Conservation (phyloP, 2,329 filamentous ascomycete genomes). For the Fusarium tricinctum region DNA sequence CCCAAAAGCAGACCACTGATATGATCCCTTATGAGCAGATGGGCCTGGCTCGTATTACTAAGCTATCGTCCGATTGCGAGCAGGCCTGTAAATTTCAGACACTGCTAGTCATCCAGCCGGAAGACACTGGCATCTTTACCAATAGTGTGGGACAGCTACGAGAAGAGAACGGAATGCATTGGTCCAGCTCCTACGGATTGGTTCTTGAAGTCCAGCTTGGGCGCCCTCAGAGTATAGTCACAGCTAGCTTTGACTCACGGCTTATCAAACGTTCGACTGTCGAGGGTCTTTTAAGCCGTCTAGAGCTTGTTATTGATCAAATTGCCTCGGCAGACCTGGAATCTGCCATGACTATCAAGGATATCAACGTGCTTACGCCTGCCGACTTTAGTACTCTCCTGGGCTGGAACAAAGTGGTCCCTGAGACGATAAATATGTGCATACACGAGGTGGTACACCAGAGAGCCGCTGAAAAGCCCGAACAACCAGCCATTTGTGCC, state of each 20-base stretch:
- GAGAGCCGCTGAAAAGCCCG: background rate
- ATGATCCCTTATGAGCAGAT: slow-evolving; percentile 27
- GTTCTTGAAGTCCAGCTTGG: too few relatives aligned
- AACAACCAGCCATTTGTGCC: background rate
- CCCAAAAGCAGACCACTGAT: slow-evolving; percentile 34
- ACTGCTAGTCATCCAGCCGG: slow-evolving; percentile 23
- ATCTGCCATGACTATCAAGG: background rate
- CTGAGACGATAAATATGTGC: background rate
- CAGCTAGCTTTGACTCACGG: too few relatives aligned
- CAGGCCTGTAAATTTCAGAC: slow-evolving; percentile 16
- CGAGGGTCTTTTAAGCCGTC: too few relatives aligned
- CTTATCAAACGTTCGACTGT: too few relatives aligned
- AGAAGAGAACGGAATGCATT: background rate
- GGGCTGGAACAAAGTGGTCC: background rate
- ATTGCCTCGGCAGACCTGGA: too few relatives aligned
- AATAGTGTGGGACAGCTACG: background rate
- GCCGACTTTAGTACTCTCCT: background rate
- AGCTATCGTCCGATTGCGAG: slow-evolving; percentile 5
- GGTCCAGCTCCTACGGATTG: too few relatives aligned
- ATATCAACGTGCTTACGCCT: too few relatives aligned
- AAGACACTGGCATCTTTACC: too few relatives aligned
- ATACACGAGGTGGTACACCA: background rate
- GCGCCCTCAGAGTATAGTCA: too few relatives aligned
- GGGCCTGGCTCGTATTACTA: slow-evolving; percentile 39
- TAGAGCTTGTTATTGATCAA: too few relatives aligned